Base-by-base conservation (phyloP, 768 basidiomycete species). In the Naganishia kalamii region DNA sequence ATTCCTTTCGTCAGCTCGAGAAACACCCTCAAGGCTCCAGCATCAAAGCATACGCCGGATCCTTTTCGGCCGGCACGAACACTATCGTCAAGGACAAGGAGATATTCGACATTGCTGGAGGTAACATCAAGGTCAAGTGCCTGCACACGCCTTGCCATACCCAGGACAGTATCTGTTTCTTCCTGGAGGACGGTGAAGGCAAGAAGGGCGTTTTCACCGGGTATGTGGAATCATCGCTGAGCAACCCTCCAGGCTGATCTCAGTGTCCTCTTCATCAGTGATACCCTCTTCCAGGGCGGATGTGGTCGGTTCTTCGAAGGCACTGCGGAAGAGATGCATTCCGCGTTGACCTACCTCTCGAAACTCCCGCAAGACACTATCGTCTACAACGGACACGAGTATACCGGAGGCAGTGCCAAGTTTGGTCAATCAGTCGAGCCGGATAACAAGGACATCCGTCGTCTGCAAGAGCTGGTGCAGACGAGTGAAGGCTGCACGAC, bases 241-340 rank as follows among this genome's bases (percentile, higher is more conserved):
- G 7, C 12, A 19, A 6, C 13, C 35, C 21, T 10, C n/a, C 47
- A 48, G 37, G 37, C 37, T 40, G 37, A 51, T 2, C 51, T 32
- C 6, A 46, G 10, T n/a, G 7, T 11, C 47, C 23, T 33, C n/a
- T 15, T 57, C 11, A 12, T 13, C 15, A 81, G 80, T 17, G 92
- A 96, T 74, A 96, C 92, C 0, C 85, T 96, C 61, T 94, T 96
- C 81, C 77, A 81, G 64, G 83, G 81, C 66, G 91, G 92, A 10
- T 93, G 89, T 74, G 94, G 94, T 29, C 85, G 91, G 27, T 98
- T 97, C 85, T 96, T 96, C 74, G 93, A 97, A 75, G 75, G 78
- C 17, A 76, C 74, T 13, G 70, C 79, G 2, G 67, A 73, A 25
- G 79, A 81, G 78, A 98, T 98, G 94, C 82, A 88, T 70, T 78